phyloP scores from a whole-genome alignment of 768 basidiomycete genomes.

The Cystobasidium tubakii region DNA sequence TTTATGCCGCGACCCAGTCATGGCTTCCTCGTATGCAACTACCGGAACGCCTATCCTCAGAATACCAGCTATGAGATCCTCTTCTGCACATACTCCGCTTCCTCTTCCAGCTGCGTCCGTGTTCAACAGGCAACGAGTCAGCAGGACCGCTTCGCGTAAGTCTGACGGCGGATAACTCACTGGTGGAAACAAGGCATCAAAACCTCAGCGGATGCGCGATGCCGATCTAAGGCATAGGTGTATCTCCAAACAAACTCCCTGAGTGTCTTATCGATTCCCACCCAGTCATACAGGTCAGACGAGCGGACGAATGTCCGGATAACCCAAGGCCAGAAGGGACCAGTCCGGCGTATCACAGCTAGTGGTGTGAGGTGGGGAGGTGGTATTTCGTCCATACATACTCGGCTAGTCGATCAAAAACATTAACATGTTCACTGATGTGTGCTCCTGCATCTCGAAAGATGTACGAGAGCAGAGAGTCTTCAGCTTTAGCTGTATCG shows the following conservation, averaged over 20 bases:
- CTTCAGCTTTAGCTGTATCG: neutral
- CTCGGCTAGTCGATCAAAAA: neutral
- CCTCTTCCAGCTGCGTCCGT: neutral
- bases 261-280: neutral
- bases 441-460: no score
- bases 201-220: neutral
- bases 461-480: neutral
- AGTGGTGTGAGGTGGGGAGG: neutral
- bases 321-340: neutral
- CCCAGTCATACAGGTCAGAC: neutral
- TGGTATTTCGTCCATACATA: neutral
- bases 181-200: constrained; percentile 1
- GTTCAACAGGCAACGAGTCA: no score
- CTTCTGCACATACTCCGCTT: neutral
- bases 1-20: neutral
- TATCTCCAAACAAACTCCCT: neutral
- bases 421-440: no score
- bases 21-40: neutral
- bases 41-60: neutral
- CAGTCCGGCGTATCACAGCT: neutral
- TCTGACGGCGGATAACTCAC: neutral
- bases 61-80: neutral
- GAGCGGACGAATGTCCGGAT: neutral
- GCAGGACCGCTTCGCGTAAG: neutral
- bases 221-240: neutral